These are phyloP conservation scores for Grosmannia clavigera DNA, from an alignment of 2,329 filamentous ascomycete species.

Conservation along the genomic window DNA sequence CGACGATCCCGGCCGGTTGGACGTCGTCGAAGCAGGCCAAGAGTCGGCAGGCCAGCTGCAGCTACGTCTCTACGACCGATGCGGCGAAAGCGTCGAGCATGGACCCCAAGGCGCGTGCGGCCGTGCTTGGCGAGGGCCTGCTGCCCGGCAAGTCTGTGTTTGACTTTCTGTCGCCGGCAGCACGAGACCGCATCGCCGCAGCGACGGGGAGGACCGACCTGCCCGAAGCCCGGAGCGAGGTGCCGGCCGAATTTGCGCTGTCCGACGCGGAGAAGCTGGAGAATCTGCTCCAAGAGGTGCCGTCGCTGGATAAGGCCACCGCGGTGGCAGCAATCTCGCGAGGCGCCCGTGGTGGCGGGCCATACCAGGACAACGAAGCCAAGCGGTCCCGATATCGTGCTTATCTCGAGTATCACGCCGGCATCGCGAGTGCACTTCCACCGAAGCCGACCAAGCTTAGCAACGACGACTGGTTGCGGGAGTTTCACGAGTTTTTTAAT, in stretches of 20 bases:
- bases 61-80: constrained; percentile 57
- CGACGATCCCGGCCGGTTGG: constrained; percentile 63
- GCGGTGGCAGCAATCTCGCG: constrained; percentile 57
- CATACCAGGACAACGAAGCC: constrained; percentile 69
- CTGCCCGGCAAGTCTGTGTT: constrained; percentile 92
- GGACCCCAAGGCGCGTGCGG: constrained; percentile 64
- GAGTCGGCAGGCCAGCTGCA: constrained; percentile 11
- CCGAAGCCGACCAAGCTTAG: constrained; percentile 28
- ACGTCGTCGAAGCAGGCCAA: constrained; percentile 42
- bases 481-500: constrained; percentile 62
- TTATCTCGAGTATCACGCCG: constrained; percentile 70
- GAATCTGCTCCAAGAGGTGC: constrained; percentile 45
- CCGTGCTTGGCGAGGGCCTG: constrained; percentile 65
- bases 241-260: constrained; percentile 50
- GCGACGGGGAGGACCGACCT: constrained; percentile 66
- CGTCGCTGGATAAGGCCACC: constrained; percentile 51
- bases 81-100: constrained; percentile 66
- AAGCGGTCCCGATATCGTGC: constrained; percentile 72
- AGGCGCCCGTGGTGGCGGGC: constrained; percentile 53
- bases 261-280: constrained; percentile 51
- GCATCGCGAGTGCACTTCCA: constrained; percentile 45
- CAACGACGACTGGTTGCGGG: constrained; percentile 65
- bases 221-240: constrained; percentile 64
- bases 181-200: constrained; percentile 62
- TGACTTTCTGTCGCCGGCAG: constrained; percentile 71